These are phyloP conservation scores for Dillenia suffruticosa DNA, from an alignment of 164 flowering plant genomes.

Conservation along the genomic window DNA sequence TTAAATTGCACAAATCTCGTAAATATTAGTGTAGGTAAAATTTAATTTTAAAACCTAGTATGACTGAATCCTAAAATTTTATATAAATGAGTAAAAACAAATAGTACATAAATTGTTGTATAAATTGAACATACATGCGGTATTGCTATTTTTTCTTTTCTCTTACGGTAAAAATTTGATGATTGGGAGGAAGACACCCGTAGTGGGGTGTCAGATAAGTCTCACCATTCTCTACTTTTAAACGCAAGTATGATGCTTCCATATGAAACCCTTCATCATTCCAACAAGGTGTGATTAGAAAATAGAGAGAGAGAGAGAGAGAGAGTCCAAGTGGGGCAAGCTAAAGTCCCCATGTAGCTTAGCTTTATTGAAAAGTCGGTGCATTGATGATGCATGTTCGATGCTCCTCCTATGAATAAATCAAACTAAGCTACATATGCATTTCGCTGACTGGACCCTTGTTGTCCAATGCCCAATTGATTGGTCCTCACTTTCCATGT, in stretches of 20 bases:
- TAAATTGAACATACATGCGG: too few relatives aligned
- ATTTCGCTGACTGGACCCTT: constrained; percentile 5
- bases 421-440: background rate
- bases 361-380: constrained; percentile 14
- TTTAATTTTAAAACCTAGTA: too few relatives aligned
- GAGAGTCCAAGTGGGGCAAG: constrained; percentile 5
- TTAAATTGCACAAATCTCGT: too few relatives aligned
- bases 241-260: constrained; percentile 19
- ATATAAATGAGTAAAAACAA: too few relatives aligned
- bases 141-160: background rate
- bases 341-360: background rate
- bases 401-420: constrained; percentile 1
- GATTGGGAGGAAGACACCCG: background rate
- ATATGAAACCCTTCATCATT: background rate
- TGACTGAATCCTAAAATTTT: too few relatives aligned
- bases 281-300: background rate
- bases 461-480: background rate
- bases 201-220: background rate
- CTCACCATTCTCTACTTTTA: constrained; percentile 4
- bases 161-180: background rate
- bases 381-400: constrained; percentile 6
- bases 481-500: background rate
- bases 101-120: too few relatives aligned
- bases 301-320: constrained; percentile 2
- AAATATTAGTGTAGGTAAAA: too few relatives aligned